A percentile compares a stretch with the other conserved stretches of the same genome.
phyloP scores from a whole-genome alignment of 2,329 filamentous ascomycete species.

The Colletotrichum somersetense region DNA sequence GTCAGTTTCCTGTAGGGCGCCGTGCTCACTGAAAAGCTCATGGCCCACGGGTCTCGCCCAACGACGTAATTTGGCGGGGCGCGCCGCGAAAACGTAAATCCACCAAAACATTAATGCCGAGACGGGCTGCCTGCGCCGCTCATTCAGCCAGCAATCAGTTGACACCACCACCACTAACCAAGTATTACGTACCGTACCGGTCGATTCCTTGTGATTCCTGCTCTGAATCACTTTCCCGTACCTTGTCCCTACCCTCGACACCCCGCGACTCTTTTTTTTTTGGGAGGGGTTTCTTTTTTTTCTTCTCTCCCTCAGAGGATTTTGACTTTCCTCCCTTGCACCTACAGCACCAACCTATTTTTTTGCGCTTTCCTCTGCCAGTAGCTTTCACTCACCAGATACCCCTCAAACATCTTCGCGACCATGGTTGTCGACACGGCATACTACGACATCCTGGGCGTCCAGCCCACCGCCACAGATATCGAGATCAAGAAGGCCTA shows the following conservation, averaged over 20 bases:
- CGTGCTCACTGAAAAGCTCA: constrained; percentile 10
- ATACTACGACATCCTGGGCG: constrained; percentile 90
- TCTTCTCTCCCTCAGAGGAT: neutral
- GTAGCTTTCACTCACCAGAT: constrained; percentile 12
- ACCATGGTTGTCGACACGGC: constrained; percentile 88
- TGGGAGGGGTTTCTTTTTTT: too few species aligned
- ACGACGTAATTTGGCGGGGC: constrained; percentile 45
- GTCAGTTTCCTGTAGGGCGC: neutral
- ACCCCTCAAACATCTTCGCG: constrained; percentile 37
- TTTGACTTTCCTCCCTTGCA: neutral
- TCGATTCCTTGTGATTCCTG: constrained; percentile 23
- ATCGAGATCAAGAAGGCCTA: constrained; percentile 98
- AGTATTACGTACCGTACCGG: neutral
- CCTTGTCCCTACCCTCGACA: constrained; percentile 13
- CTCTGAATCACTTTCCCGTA: constrained; percentile 17
- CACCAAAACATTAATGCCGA: constrained; percentile 14
- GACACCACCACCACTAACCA: neutral
- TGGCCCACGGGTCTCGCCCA: constrained; percentile 8
- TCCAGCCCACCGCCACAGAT: constrained; percentile 86
- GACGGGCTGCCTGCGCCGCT: neutral
- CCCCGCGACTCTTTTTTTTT: constrained; percentile 3
- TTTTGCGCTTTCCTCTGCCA: neutral
- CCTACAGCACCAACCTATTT: neutral
- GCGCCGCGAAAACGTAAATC: constrained; percentile 43
- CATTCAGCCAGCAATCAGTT: neutral